Conservation (phyloP, 306 rosid species). For the Ammopiptanthus mongolicus region DNA sequence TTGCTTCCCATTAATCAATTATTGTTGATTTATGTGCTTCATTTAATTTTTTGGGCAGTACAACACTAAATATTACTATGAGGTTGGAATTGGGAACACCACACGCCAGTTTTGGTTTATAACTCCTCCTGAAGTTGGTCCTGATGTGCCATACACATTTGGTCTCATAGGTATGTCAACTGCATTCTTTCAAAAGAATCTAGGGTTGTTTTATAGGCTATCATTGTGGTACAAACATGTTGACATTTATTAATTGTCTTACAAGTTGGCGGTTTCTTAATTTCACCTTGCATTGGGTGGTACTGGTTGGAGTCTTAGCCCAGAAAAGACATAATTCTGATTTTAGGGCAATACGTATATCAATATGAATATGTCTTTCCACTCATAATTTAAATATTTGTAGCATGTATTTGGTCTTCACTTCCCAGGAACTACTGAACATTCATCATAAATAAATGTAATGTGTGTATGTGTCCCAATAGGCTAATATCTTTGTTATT, state of each 20-base stretch:
- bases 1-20: not conserved
- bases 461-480: too few relatives aligned
- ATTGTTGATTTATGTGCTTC: not conserved
- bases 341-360: not conserved
- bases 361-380: not conserved
- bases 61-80: slow-evolving; percentile 72
- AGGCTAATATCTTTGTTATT: not conserved
- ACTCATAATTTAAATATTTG: not conserved
- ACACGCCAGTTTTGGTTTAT: slow-evolving; percentile 69
- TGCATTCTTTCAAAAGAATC: not conserved
- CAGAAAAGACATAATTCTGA: not conserved
- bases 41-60: slow-evolving; percentile 44
- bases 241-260: not conserved
- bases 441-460: too few relatives aligned
- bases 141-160: slow-evolving; percentile 85
- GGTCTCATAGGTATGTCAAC: slow-evolving; percentile 90
- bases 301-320: not conserved
- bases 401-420: not conserved
- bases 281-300: not conserved
- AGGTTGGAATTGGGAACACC: slow-evolving; percentile 58
- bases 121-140: slow-evolving; percentile 82
- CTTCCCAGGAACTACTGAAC: too few relatives aligned
- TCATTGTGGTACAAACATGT: not conserved
- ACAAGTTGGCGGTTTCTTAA: not conserved
- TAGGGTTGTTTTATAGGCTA: not conserved